These are phyloP conservation scores for Limnanthes douglasii DNA, from an alignment of 345 rosid species.

Conservation along the genomic window DNA sequence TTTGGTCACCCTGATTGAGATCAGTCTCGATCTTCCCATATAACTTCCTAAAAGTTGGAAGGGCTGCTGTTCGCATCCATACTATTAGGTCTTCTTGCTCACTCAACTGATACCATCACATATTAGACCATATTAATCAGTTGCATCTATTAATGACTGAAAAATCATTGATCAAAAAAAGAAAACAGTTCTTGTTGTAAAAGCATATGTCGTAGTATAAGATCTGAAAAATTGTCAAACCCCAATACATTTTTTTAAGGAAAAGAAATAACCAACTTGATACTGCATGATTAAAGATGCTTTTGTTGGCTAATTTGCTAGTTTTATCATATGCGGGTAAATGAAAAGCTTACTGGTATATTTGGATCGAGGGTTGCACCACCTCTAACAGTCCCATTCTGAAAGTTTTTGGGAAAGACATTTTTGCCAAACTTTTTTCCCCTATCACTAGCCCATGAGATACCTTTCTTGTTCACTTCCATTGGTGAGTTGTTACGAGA, in stretches of 20 bases:
- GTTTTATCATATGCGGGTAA: background rate
- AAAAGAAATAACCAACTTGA: background rate
- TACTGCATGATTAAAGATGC: no score
- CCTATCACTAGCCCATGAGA: constrained; percentile 96
- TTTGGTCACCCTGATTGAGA: constrained; percentile 35
- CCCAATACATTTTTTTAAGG: background rate
- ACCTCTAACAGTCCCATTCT: constrained; percentile 44
- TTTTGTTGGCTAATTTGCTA: no score
- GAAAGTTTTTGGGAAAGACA: constrained; percentile 76
- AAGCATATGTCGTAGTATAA: background rate
- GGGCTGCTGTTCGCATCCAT: constrained; percentile 99
- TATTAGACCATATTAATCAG: constrained; percentile 6
- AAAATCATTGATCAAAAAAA: no score
- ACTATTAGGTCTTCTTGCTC: constrained; percentile 92
- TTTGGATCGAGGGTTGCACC: constrained; percentile 28
- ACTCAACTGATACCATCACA: constrained; percentile 40
- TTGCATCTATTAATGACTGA: constrained; percentile 2
- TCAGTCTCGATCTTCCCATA: constrained; percentile 89
- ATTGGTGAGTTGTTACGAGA: constrained; percentile 24
- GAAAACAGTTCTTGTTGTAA: no score
- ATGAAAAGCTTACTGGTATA: constrained; percentile 35
- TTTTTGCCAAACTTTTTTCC: constrained; percentile 75
- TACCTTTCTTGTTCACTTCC: constrained; percentile 45
- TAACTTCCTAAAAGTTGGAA: constrained; percentile 93
- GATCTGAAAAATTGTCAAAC: background rate